Conservation (phyloP, 768 basidiomycete genomes). For the Trametes coccinea region DNA sequence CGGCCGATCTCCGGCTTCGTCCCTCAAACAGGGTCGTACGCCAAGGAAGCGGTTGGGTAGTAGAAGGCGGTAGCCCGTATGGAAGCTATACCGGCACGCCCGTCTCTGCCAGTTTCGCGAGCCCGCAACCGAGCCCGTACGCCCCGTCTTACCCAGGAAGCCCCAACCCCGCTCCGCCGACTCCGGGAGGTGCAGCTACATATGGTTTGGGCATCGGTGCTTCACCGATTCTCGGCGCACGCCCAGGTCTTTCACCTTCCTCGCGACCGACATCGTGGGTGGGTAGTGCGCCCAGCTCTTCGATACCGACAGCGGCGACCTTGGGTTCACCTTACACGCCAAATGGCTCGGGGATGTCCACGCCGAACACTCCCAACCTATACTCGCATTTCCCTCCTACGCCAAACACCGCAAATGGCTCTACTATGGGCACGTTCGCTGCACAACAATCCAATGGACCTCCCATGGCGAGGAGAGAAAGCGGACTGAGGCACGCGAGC, state of each 20-base stretch:
- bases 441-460: slow-evolving; percentile 23
- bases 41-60: slow-evolving; percentile 61
- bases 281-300: slow-evolving; percentile 4
- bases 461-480: slow-evolving; percentile 18
- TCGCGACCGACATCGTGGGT: slow-evolving; percentile 3
- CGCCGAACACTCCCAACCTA: slow-evolving; percentile 20
- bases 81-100: slow-evolving; percentile 39
- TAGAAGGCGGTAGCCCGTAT: slow-evolving; percentile 52
- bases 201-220: slow-evolving; percentile 17
- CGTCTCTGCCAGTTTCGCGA: slow-evolving; percentile 33
- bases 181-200: slow-evolving; percentile 2
- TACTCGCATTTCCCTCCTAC: slow-evolving; percentile 40
- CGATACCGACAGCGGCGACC: slow-evolving; percentile 32
- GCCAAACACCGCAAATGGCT: slow-evolving; percentile 31
- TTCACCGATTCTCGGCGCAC: slow-evolving; percentile 15
- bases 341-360: slow-evolving; percentile 18
- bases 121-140: slow-evolving; percentile 20
- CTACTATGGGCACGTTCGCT: slow-evolving; percentile 21
- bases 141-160: slow-evolving; percentile 8
- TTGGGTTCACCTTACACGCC: slow-evolving; percentile 26
- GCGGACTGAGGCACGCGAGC: slow-evolving; percentile 17
- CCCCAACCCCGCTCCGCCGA: slow-evolving; percentile 11
- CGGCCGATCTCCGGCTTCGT: slow-evolving; percentile 62
- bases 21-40: slow-evolving; percentile 47
- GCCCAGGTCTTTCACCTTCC: slow-evolving; percentile 14